phyloP scores from a whole-genome alignment of 2,329 filamentous ascomycete genomes.

The Colletotrichum magnum region DNA sequence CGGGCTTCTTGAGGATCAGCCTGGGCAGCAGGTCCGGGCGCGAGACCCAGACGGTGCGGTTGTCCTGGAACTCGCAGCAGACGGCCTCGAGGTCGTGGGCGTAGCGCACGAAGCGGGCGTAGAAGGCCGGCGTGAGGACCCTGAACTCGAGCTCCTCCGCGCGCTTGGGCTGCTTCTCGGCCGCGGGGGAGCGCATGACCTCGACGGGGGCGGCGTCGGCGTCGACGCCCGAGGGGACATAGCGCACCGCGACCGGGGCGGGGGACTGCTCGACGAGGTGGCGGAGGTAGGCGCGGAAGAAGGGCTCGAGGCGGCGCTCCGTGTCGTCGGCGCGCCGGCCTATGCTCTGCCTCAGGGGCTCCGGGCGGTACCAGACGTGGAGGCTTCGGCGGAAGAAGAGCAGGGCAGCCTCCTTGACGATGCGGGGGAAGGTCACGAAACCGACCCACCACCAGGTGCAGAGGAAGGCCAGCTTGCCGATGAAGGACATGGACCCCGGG shows the following conservation, averaged over 20 bases:
- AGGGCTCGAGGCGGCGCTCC: constrained; percentile 62
- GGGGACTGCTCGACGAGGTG: constrained; percentile 63
- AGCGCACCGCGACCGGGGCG: constrained; percentile 64
- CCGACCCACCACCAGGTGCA: constrained; percentile 77
- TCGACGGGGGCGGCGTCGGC: constrained; percentile 43
- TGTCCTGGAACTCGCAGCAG: constrained; percentile 72
- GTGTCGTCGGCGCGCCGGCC: constrained; percentile 64
- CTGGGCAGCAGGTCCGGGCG: constrained; percentile 65
- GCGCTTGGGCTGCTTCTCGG: constrained; percentile 37
- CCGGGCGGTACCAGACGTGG: constrained; percentile 76
- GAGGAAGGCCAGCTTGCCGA: constrained; percentile 63
- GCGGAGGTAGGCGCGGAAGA: constrained; percentile 64
- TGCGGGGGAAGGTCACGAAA: constrained; percentile 75
- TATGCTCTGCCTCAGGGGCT: constrained; percentile 70
- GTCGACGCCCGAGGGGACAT: constrained; percentile 65
- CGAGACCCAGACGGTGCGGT: constrained; percentile 70
- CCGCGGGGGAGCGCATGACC: constrained; percentile 53
- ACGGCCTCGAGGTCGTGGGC: constrained; percentile 73
- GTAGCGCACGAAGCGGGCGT: constrained; percentile 76
- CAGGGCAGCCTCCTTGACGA: constrained; percentile 69
- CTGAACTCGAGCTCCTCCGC: constrained; percentile 65
- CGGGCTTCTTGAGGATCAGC: constrained; percentile 57
- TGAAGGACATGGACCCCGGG: constrained; percentile 58
- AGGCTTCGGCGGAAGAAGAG: constrained; percentile 71
- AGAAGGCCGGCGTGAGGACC: constrained; percentile 76